Evolutionary conservation across 139 green algal species (phyloP), one percentile per base, ranked within the genome.

Genomic region (Tetradesmus obliquus): DNA sequence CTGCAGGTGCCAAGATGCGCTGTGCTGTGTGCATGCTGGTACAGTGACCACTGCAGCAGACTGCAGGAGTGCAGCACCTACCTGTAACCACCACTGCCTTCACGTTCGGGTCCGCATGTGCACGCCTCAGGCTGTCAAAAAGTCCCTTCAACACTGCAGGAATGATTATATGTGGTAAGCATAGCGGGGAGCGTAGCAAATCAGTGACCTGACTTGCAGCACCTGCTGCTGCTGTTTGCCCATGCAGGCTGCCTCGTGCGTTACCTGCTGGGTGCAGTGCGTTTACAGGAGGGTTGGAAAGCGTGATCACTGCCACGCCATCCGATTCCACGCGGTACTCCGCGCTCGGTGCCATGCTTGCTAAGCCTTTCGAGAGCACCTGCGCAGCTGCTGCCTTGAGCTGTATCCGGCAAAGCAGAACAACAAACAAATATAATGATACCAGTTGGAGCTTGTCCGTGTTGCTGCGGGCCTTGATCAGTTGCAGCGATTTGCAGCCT

Each of bases 211-310:
- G 66, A 76, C 66, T 24, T 24, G 66, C 66, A 76, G n/a, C 66
- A 76, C 66, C 66, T 24, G 66, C 66, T 76, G 66, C 66, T 76
- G 15, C 66, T 24, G 15, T 76, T 19, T 24, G 8, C 15, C 6
- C 66, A 24, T 24, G 66, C 66, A 7, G 66, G 66, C n/a, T n/a
- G 89, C 54, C 13, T 69, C 72, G 55, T 10, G 86, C 83, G 93
- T 91, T 54, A 97, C 97, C 95, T 69, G 94, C 85, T 0, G 97
- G 97, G 85, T 99, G 97, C 90, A 99, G 91, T 2, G 98, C 97
- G 88, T 99, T 99, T 1, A 99, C 97, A 2, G 98, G 98, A 22
- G 98, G 97, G 92, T 99, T 99, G 79, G 84, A 72, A 2, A 99
- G 94, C 6, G 95, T 98, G 22, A 99, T 96, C 8, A 99, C 90